Evolutionary conservation across 495 filamentous ascomycete species (phyloP), one percentile per base, ranked within the genome.

Genomic region (Physcia stellaris): DNA sequence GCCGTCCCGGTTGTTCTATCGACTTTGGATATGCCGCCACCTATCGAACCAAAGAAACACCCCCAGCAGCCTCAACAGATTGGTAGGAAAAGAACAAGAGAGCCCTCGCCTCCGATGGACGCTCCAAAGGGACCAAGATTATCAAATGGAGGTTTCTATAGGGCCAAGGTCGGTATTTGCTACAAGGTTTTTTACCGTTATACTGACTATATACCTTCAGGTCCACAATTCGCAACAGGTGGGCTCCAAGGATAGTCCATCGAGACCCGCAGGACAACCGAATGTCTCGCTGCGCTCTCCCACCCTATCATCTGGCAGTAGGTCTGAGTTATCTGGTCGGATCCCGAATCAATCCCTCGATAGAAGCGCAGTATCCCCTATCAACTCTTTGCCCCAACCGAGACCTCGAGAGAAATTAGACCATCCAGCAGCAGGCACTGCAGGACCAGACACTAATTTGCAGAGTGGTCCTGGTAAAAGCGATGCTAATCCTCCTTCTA

Each of bases 1-100:
- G 61, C 63, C 31, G 55, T 71, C 16, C 68, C 68, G 4, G 38
- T 50, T 6, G 53, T 71, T 33, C 54, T 59, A 30, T 52, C 58
- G 6, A 58, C 58, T n/a, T 47, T 35, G 19, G 41, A 44, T 10
- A 41, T 41, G 2, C 40, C 43, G 17, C 22, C 42, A 7, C 35
- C 39, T 7, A 26, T 36, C 4, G 21, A 47, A 32, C 24, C 42
- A 39, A 24, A n/a, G n/a, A n/a, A n/a, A n/a, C n/a, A n/a, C n/a
- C n/a, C 21, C 49, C 17, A 12, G 41, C 35, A 24, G 39, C 43
- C 30, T 24, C 43, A 22, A 42, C 32, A 55, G n/a, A 43, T 40
- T 15, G 32, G 40, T 12, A 50, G 43, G 34, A 71, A 71, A 45
- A 61, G 67, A 24, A 69, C 65, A 40, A 57, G 66, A 13, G 50